Base-by-base conservation (phyloP, 2,329 filamentous ascomycete genomes). In the Fusarium devonianum region DNA sequence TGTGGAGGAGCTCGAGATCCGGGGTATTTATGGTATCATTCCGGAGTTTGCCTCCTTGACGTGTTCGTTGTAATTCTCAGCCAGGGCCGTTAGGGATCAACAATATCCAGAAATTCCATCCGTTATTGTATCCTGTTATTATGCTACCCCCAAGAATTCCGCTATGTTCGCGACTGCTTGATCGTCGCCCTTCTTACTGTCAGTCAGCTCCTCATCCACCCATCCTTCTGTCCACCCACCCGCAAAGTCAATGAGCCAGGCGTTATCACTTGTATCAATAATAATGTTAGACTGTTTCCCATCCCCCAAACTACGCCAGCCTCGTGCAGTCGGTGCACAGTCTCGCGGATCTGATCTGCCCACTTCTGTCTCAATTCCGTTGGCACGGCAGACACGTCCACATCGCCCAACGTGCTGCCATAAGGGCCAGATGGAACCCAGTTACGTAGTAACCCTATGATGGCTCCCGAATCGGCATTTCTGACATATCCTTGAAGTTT, bases 221-320 rank as follows among this genome's bases (percentile, higher is more conserved):
- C 42, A 44, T 4, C 2, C 13, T 1, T 29, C 5, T 3, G 42
- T 35, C 5, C 19, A 52, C 8, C 38, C 21, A 7, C 38, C 42
- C 4, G 18, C 46, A 14, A 55, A 38, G 8, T 33, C 46, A 21
- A 54, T 51, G 2, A 47, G 41, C 47, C 37, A 50, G 13, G 21
- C 9, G 25, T 47, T 42, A 6, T 51, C 30, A 4, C 23, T 12
- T 3, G 23, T 10, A 7, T 54, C 47, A 11, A 48, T 26, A 12
- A 26, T 35, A 2, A 40, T 11, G 11, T 51, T 40, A 4, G 33
- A 16, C 10, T 41, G 14, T 10, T 51, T 55, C n/a, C 11, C 47
- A 16, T 44, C 21, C 28, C 46, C 47, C 38, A 55, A 7, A 52
- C 2, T 6, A 51, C 14, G 1, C 47, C 47, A n/a, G 14, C 17